phyloP scores from a whole-genome alignment of 2,329 filamentous ascomycete genomes.

The Chaetomiaceae sp. region DNA sequence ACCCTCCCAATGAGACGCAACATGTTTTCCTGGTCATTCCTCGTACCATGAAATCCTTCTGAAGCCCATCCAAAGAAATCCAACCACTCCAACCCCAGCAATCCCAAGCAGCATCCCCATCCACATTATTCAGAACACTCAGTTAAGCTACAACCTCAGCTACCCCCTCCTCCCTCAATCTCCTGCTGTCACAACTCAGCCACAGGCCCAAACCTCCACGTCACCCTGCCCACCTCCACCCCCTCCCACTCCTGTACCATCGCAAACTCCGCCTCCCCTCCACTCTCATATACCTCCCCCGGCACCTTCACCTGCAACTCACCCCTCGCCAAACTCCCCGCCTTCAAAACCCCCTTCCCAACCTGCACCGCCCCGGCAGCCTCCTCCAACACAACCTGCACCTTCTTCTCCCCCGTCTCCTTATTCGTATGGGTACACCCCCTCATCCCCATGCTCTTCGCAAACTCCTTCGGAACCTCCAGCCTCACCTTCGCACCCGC shows the following conservation, averaged over 20 bases:
- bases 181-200: not conserved
- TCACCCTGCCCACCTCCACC: slow-evolving; percentile 9
- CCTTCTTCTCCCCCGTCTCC: not conserved
- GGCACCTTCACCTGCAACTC: slow-evolving; percentile 5
- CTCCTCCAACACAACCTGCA: not conserved
- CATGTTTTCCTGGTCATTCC: too few relatives aligned
- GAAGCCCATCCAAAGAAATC: too few relatives aligned
- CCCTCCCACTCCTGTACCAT: slow-evolving; percentile 14
- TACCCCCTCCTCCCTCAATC: not conserved
- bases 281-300: not conserved
- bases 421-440: not conserved
- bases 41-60: too few relatives aligned
- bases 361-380: not conserved
- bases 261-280: slow-evolving; percentile 4
- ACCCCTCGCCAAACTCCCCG: not conserved
- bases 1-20: too few relatives aligned
- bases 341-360: not conserved
- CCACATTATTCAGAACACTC: too few relatives aligned
- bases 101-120: too few relatives aligned
- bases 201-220: slow-evolving; percentile 7
- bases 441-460: slow-evolving; percentile 1
- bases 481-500: slow-evolving; percentile 6
- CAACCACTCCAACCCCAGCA: too few relatives aligned
- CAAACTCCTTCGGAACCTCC: slow-evolving; percentile 2
- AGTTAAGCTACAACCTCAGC: too few relatives aligned